Evolutionary conservation across 2,329 filamentous ascomycete genomes (phyloP), one percentile per base, ranked within the genome.

Genomic region (Fusarium burgessii): DNA sequence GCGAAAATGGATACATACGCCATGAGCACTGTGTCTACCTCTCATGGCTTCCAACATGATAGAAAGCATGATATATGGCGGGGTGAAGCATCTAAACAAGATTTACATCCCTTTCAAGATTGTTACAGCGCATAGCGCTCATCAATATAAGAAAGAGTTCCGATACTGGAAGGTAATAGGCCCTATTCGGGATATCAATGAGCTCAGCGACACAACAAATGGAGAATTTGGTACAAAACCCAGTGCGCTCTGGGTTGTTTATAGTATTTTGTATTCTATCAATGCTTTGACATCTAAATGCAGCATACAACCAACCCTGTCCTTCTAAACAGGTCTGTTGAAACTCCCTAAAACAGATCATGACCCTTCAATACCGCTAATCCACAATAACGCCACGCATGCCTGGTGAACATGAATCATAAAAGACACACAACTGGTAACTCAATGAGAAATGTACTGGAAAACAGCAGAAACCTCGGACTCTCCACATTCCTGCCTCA

Each of bases 391-490:
- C 70, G 62, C 66, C 70, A 29, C 35, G 45, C 54, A 54, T 57
- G 45, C 51, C 40, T 55, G 46, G 36, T 62, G 36, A 64, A 62
- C 61, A 56, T 73, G 23, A 61, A 68, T 57, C 58, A 52, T 68
- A 23, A 50, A 47, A 70, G n/a, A 45, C 45, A 54, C 25, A 38
- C 32, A 35, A 35, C 35, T 33, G n/a, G 15, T n/a, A 42, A 13
- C 23, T 72, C 73, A 89, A 76, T 98, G 96, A 73, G 95, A 98
- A 77, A 99, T 98, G 82, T 98, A 99, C 86, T 99, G 96, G 80
- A 99, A 99, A 36, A 98, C 94, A 14, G 95, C 94, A 71, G 94
- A 98, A 12, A 99, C 94, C 77, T 93, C 93, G 27, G 86, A 84
- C 80, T 95, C 91, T 7, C 86, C 88, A 62, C 88, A 89, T 82